Conservation (phyloP, 176 grass and related monocot genomes). For the Microstegium vimineum region DNA sequence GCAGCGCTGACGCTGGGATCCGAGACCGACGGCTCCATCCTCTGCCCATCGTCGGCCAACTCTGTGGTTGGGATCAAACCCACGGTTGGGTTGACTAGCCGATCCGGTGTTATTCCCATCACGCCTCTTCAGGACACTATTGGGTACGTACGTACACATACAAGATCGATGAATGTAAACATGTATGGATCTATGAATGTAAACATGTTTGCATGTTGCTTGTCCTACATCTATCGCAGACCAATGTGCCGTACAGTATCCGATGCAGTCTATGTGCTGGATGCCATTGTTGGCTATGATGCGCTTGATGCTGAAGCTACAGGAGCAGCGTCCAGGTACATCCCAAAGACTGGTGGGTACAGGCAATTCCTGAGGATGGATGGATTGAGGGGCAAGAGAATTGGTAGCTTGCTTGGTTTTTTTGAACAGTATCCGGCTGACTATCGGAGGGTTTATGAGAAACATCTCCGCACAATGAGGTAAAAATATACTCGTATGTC, state of each 20-base stretch:
- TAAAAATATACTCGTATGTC: too few relatives aligned
- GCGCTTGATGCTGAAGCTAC: conserved; percentile 37
- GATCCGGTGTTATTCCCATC: conserved; percentile 53
- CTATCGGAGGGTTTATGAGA: not conserved
- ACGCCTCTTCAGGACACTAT: conserved; percentile 41
- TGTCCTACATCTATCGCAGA: not conserved
- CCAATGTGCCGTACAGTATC: conserved; percentile 52
- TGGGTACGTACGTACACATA: conserved; percentile 13
- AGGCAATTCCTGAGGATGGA: conserved; percentile 45
- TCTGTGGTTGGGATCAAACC: conserved; percentile 72
- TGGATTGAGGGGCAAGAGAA: conserved; percentile 48
- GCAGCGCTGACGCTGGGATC: conserved; percentile 62
- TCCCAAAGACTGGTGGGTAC: conserved; percentile 49
- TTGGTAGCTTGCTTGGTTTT: conserved; percentile 20
- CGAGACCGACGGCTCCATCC: conserved; percentile 67
- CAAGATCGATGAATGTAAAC: too few relatives aligned
- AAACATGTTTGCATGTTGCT: too few relatives aligned
- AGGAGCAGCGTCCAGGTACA: conserved; percentile 33
- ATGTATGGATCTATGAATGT: too few relatives aligned
- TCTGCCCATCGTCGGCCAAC: conserved; percentile 40
- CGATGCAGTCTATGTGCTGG: conserved; percentile 48
- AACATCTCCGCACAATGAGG: conserved; percentile 51
- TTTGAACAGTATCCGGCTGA: not conserved
- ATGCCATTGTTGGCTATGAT: conserved; percentile 57
- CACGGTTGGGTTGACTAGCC: conserved; percentile 52